Percentiles rank a stretch among this genome's conserved stretches.
Conservation (phyloP, 2,329 filamentous ascomycete genomes). For the Cladorrhinum sp. region DNA sequence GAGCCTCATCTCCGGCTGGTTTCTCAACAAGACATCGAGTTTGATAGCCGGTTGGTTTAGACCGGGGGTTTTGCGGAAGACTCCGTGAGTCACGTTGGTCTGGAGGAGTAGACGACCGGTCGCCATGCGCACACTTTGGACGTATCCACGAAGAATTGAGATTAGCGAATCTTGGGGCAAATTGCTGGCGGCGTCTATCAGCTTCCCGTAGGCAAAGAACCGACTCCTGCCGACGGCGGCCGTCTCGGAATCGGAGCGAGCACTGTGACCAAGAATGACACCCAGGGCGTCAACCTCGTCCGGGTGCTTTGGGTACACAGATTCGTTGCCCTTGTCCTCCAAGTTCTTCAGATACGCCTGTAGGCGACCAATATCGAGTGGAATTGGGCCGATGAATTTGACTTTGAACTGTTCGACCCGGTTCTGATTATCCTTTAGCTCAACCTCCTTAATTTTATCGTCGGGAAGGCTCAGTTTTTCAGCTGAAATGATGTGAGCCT, state of each 20-base stretch:
- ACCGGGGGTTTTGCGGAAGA: conserved; percentile 46
- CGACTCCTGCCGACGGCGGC: conserved; percentile 46
- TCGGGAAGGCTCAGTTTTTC: conserved; percentile 38
- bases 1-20: neutral
- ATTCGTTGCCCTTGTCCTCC: conserved; percentile 36
- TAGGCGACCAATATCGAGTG: conserved; percentile 41
- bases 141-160: conserved; percentile 50
- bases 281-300: conserved; percentile 51
- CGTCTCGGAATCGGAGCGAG: conserved; percentile 37
- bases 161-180: conserved; percentile 29
- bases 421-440: conserved; percentile 33
- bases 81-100: conserved; percentile 52
- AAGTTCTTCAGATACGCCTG: conserved; percentile 45
- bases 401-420: conserved; percentile 39
- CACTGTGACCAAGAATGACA: conserved; percentile 47
- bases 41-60: conserved; percentile 28
- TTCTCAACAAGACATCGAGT: conserved; percentile 34
- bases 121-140: conserved; percentile 52
- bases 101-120: conserved; percentile 56
- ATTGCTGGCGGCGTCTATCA: conserved; percentile 9
- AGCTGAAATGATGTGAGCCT: conserved; percentile 44
- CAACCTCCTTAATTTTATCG: conserved; percentile 35
- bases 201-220: conserved; percentile 43
- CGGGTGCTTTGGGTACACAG: conserved; percentile 47
- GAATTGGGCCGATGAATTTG: conserved; percentile 39